Evolutionary conservation across 1,139 yeast genomes (phyloP), one percentile per base, ranked within the genome.

Genomic region (Insectozyma bohioensis): DNA sequence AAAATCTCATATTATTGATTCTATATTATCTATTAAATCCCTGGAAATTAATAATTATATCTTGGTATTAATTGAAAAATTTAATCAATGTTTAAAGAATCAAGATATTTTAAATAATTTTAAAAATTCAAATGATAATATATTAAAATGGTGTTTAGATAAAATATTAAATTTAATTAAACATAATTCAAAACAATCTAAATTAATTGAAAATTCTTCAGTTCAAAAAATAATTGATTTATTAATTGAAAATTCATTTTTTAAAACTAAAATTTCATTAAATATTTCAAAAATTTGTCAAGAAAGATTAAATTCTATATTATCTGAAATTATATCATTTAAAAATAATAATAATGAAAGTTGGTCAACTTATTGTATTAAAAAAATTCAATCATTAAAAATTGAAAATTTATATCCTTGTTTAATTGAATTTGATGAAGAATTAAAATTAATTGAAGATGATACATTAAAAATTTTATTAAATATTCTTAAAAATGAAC

Each of bases 141-240:
- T 71, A 8, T 67, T 77, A 37, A 76, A 72, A 49, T 87, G 92
- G 80, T 71, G 75, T 8, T 58, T 86, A 31, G 96, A 87, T 52
- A 75, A 77, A 36, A 49, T 85, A 17, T 63, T 84, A 13, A 72
- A 73, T 33, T 57, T 86, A 11, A 63, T 81, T 4, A 71, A 85
- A 47, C 57, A 62, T 44, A 67, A 78, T 48, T 71, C 71, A 49
- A 37, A 47, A 26, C 47, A 51, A 15, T 24, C 54, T 11, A 26
- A 31, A 24, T 33, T 28, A 15, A 31, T 24, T 10, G 28, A 33
- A 18, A 11, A 14, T 17, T 12, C 17, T 5, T 14, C 28, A 64
- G 50, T 79, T 13, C 73, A 75, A 32, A 61, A 61, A 1, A 58
- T 81, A 11, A 54, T 88, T 31, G 62, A 67, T 26, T 60, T 75